Percentiles rank a stretch among this genome's conserved stretches.
Evolutionary conservation across 192 early-diverging fungal genomes (phyloP).

Genomic region (Anaeromyces robustus): DNA sequence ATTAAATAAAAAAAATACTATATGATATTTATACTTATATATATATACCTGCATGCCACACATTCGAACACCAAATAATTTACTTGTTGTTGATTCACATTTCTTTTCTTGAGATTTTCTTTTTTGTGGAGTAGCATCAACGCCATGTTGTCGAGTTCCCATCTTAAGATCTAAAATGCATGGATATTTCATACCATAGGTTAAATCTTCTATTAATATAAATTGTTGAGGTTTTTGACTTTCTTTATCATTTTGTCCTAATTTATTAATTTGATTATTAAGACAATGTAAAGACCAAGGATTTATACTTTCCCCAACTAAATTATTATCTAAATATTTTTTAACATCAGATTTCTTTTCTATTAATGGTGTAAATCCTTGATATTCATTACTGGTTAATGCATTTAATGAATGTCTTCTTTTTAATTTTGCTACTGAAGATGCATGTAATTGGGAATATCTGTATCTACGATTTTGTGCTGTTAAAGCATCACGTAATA

Average conservation of each 20-base stretch:
- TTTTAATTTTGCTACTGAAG: background rate
- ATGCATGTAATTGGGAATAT: background rate
- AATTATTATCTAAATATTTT: background rate
- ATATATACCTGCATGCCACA: constrained; percentile 98
- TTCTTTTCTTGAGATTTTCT: constrained; percentile 75
- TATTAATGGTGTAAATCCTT: background rate
- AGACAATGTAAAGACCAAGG: background rate
- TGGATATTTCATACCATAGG: constrained; percentile 59
- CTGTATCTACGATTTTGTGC: background rate
- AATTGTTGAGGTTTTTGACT: background rate
- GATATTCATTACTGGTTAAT: background rate
- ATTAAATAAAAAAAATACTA: no score
- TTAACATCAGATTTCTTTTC: background rate
- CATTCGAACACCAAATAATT: constrained; percentile 79
- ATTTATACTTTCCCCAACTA: background rate
- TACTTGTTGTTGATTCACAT: constrained; percentile 83
- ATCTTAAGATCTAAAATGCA: constrained; percentile 97
- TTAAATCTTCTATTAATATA: background rate
- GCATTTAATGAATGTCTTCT: background rate
- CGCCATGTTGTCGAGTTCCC: constrained; percentile 93
- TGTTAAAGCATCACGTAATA: background rate
- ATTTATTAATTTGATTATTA: background rate
- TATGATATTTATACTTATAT: no score
- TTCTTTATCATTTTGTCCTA: background rate
- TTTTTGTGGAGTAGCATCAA: constrained; percentile 71